phyloP scores from a whole-genome alignment of 768 basidiomycete genomes.

The Tubosaeta sp. region DNA sequence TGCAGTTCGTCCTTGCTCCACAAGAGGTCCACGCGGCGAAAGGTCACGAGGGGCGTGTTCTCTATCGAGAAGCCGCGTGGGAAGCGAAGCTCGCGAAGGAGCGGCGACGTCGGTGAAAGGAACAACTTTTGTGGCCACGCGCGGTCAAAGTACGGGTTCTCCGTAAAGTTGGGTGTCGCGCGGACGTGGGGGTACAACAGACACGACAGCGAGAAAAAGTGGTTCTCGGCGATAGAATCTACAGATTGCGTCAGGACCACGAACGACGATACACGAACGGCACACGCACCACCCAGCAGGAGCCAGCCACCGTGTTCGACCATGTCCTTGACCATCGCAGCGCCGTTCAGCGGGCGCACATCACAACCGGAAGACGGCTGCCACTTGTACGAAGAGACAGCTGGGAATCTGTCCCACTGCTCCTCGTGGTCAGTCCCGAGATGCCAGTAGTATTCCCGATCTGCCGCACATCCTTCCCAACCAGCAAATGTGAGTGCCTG shows the following conservation, averaged over 20 bases:
- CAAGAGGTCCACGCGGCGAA: conserved; percentile 62
- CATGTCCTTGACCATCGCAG: conserved; percentile 48
- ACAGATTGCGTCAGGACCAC: neutral
- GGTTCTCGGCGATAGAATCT: conserved; percentile 70
- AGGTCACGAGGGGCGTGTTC: conserved; percentile 58
- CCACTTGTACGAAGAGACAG: conserved; percentile 52
- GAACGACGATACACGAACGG: neutral
- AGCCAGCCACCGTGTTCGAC: conserved; percentile 72
- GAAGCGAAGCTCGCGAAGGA: conserved; percentile 34
- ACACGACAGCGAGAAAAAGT: conserved; percentile 72
- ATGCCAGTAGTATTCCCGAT: conserved; percentile 62
- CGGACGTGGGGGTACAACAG: conserved; percentile 61
- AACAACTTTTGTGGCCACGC: conserved; percentile 63
- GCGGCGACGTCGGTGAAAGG: conserved; percentile 49
- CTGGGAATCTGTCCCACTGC: conserved; percentile 51
- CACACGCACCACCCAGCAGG: conserved; percentile 51
- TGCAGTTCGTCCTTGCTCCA: conserved; percentile 45
- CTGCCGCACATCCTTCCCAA: conserved; percentile 58
- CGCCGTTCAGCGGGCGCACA: conserved; percentile 37
- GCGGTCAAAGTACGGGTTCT: conserved; percentile 53
- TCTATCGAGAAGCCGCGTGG: conserved; percentile 53
- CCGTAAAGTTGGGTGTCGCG: conserved; percentile 58
- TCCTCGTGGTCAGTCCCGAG: conserved; percentile 47
- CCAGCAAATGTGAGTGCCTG: conserved; percentile 53
- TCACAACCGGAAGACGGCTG: conserved; percentile 43